phyloP scores from a whole-genome alignment of 371 early-diverging fungal species.

The Aphelidium insulamus region DNA sequence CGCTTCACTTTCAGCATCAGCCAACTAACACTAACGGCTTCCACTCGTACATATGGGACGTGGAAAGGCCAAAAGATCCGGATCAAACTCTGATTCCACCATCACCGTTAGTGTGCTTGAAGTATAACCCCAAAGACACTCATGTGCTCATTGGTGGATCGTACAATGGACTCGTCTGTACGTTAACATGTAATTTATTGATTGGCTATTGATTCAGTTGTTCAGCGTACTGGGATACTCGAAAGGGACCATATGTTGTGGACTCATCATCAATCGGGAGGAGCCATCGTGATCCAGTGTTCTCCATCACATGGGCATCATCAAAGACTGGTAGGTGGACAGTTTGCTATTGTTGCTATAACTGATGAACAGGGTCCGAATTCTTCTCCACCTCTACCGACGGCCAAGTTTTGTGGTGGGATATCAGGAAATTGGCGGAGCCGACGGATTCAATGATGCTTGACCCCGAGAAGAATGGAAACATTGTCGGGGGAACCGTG shows the following conservation, averaged over 20 bases:
- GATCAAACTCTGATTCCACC: conserved; percentile 21
- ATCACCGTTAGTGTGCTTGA: conserved; percentile 19
- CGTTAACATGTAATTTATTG: conserved; percentile 3
- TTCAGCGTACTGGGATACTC: conserved; percentile 27
- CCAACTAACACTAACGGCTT: conserved; percentile 16
- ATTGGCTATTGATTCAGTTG: background rate
- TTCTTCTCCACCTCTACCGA: conserved; percentile 28
- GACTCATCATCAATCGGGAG: conserved; percentile 21
- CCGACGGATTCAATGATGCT: conserved; percentile 22
- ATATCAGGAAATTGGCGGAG: conserved; percentile 27
- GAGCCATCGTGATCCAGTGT: conserved; percentile 24
- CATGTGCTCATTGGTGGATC: conserved; percentile 27
- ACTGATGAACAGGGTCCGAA: no score
- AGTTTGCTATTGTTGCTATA: no score
- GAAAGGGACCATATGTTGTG: conserved; percentile 25
- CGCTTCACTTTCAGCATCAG: conserved; percentile 20
- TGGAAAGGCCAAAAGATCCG: conserved; percentile 25
- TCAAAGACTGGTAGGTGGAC: no score
- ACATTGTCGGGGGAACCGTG: conserved; percentile 23
- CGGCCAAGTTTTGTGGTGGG: conserved; percentile 31
- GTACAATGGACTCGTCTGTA: conserved; percentile 24
- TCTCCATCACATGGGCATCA: conserved; percentile 23
- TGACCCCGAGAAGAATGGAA: conserved; percentile 29
- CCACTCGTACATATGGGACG: conserved; percentile 31
- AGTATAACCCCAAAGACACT: conserved; percentile 33